A percentile compares a stretch with the other conserved stretches of the same genome.
Conservation (phyloP, 352 stramenopile genomes). For the Phytophthora ohioensis region DNA sequence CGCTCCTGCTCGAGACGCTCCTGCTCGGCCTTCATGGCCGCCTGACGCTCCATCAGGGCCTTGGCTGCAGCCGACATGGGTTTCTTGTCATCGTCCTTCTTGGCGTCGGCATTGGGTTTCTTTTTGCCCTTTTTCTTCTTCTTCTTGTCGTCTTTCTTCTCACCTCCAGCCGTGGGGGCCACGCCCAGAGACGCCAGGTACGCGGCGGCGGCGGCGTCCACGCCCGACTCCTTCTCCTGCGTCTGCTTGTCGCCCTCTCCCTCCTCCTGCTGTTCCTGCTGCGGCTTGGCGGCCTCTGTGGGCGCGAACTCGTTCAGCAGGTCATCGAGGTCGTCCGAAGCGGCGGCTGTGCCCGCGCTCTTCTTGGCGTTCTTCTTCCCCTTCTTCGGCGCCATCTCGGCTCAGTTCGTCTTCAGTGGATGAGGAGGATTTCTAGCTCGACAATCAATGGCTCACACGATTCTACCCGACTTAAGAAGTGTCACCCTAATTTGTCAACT, state of each 20-base stretch:
- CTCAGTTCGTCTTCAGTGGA: conserved; percentile 4
- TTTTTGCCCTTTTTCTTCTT: conserved; percentile 89
- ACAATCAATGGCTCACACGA: conserved; percentile 42
- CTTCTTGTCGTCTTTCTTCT: conserved; percentile 87
- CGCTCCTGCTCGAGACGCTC: conserved; percentile 71
- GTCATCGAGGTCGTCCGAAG: conserved; percentile 73
- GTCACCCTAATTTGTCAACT: conserved; percentile 16
- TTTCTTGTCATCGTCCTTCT: conserved; percentile 80
- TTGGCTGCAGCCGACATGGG: conserved; percentile 78
- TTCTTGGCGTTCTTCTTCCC: conserved; percentile 82
- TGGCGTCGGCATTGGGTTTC: conserved; percentile 61
- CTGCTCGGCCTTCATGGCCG: conserved; percentile 75
- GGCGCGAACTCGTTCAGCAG: conserved; percentile 77
- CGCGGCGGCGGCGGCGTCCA: conserved; percentile 76
- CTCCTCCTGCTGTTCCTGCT: conserved; percentile 26
- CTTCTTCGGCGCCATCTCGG: conserved; percentile 82
- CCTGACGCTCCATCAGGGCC: conserved; percentile 77
- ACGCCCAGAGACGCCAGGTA: conserved; percentile 84
- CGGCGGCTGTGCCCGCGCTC: conserved; percentile 30
- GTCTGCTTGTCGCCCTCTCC: conserved; percentile 11
- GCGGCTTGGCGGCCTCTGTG: conserved; percentile 16
- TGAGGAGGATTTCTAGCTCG: conserved; percentile 26
- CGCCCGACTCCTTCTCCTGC: conserved; percentile 42
- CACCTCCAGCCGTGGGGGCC: conserved; percentile 52
- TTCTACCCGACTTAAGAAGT: conserved; percentile 13